Percentiles rank a stretch among this genome's conserved stretches.
Evolutionary conservation across 805 yeast genomes (phyloP).

Genomic region (Candida ortonii): DNA sequence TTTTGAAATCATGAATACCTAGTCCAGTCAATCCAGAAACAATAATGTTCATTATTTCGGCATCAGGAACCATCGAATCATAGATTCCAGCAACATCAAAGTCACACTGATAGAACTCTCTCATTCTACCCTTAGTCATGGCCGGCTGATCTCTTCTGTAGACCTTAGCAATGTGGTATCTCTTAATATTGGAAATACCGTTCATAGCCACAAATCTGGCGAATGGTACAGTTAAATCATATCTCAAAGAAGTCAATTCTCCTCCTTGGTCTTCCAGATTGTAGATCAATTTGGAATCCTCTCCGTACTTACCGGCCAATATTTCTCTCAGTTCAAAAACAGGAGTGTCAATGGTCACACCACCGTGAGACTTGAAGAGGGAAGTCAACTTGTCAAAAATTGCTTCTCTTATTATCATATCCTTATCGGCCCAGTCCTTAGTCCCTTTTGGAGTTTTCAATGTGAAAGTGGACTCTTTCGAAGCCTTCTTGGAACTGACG

Average conservation of each 20-base stretch:
- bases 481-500: conserved; percentile 37
- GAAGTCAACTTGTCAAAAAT: conserved; percentile 69
- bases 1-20: conserved; percentile 85
- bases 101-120: conserved; percentile 99
- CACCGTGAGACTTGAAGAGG: conserved; percentile 93
- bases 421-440: conserved; percentile 98
- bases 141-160: conserved; percentile 99
- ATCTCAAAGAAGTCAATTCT: conserved; percentile 90
- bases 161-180: conserved; percentile 97
- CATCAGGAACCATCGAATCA: conserved; percentile 95
- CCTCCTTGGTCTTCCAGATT: conserved; percentile 99
- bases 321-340: conserved; percentile 96
- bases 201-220: conserved; percentile 97
- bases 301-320: conserved; percentile 96
- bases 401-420: conserved; percentile 91
- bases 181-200: conserved; percentile 81
- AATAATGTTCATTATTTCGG: conserved; percentile 77
- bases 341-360: conserved; percentile 97
- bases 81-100: conserved; percentile 93
- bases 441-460: conserved; percentile 96
- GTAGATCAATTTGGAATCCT: conserved; percentile 94
- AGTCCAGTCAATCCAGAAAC: conserved; percentile 82
- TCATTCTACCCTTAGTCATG: conserved; percentile 99
- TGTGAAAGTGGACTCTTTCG: conserved; percentile 57
- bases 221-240: conserved; percentile 97